A percentile compares a stretch with the other conserved stretches of the same genome.
phyloP scores from a whole-genome alignment of 768 basidiomycete genomes.

The Leucocoprinus sp. region DNA sequence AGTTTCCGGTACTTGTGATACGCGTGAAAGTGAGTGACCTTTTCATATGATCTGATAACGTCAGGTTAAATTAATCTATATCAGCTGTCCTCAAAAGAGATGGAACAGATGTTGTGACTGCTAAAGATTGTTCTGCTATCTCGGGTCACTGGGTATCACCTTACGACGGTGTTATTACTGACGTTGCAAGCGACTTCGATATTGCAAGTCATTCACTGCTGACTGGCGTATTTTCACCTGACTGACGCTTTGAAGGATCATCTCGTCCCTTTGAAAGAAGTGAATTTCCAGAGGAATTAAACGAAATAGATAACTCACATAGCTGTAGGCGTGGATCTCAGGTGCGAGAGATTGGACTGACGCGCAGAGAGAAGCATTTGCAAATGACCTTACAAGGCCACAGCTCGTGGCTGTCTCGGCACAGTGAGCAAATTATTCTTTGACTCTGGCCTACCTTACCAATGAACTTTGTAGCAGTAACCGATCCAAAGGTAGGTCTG shows the following conservation, averaged over 20 bases:
- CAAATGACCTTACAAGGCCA: conserved; percentile 48
- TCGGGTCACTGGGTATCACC: conserved; percentile 45
- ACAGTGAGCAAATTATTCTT: conserved; percentile 18
- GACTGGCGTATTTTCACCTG: neutral
- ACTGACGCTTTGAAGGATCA: conserved; percentile 31
- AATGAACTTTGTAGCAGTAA: conserved; percentile 26
- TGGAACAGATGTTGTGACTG: conserved; percentile 34
- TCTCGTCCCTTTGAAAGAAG: conserved; percentile 47
- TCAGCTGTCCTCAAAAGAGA: conserved; percentile 39
- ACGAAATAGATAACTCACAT: neutral
- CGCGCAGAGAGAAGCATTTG: conserved; percentile 41
- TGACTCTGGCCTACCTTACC: too few relatives aligned
- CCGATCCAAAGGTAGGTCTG: conserved; percentile 33
- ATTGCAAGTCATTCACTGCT: conserved; percentile 33
- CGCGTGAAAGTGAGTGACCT: conserved; percentile 40
- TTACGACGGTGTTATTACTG: conserved; percentile 40
- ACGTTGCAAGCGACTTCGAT: conserved; percentile 37
- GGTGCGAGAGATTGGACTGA: conserved; percentile 45
- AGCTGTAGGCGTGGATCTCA: conserved; percentile 43
- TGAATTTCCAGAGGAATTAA: conserved; percentile 10
- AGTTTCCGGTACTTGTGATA: conserved; percentile 46
- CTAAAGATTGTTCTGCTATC: conserved; percentile 31
- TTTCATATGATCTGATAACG: too few relatives aligned
- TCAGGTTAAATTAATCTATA: too few relatives aligned
- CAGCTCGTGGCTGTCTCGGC: conserved; percentile 45